Conservation (phyloP, 768 basidiomycete species). For the Suillus variegatus region DNA sequence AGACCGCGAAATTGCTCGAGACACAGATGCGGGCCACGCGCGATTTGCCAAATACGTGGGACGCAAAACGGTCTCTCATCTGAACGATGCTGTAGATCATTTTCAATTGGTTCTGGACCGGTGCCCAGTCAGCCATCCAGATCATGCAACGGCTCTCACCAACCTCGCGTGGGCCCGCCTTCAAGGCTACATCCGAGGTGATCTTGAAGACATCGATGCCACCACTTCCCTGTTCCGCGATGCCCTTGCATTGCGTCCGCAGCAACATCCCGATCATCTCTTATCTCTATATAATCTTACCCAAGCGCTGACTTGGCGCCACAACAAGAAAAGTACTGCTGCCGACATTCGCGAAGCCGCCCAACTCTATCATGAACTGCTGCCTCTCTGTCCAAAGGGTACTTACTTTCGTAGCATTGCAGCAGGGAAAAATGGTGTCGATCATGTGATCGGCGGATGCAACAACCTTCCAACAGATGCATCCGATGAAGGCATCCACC, state of each 20-base stretch:
- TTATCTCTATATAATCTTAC: neutral
- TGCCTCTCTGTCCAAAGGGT: neutral
- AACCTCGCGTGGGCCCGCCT: neutral
- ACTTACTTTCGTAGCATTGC: neutral
- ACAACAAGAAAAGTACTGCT: neutral
- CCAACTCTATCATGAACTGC: neutral
- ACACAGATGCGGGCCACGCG: neutral
- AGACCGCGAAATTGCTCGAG: neutral
- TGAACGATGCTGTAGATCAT: neutral
- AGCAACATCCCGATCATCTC: neutral
- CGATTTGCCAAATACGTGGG: neutral
- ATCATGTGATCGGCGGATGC: neutral
- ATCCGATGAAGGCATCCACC: neutral
- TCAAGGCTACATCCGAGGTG: neutral
- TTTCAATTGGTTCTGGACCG: neutral
- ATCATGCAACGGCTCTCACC: neutral
- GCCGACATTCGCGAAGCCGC: neutral
- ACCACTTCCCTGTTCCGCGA: neutral
- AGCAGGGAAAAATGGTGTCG: neutral
- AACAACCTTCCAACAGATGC: neutral
- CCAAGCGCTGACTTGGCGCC: neutral
- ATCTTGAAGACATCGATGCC: neutral
- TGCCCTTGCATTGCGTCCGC: neutral
- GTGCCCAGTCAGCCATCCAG: neutral
- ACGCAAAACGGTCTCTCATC: neutral